phyloP scores from a whole-genome alignment of 805 yeast genomes.

The Wickerhamiella siamensis region DNA sequence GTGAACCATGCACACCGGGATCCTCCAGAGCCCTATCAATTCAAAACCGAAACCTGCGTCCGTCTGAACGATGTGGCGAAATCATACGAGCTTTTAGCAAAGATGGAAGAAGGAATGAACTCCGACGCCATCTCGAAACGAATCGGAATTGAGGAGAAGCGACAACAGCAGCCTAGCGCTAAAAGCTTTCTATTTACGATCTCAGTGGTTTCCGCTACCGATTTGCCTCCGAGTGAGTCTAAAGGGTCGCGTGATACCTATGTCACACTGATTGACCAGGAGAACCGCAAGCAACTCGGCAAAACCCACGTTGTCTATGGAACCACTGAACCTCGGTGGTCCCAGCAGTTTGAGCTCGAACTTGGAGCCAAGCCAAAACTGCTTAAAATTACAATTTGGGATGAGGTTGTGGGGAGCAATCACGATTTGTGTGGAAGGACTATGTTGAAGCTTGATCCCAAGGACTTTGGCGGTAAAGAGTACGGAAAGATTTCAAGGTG shows the following conservation, averaged over 20 bases:
- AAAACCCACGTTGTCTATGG: conserved; percentile 52
- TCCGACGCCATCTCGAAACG: conserved; percentile 37
- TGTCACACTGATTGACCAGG: conserved; percentile 47
- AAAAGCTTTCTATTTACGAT: conserved; percentile 38
- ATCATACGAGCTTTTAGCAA: conserved; percentile 18
- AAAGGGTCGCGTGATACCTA: conserved; percentile 41
- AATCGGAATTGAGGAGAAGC: conserved; percentile 19
- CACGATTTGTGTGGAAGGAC: conserved; percentile 58
- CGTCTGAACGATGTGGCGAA: conserved; percentile 49
- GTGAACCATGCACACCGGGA: conserved; percentile 10
- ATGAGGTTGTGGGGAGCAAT: conserved; percentile 35
- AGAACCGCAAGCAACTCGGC: conserved; percentile 41
- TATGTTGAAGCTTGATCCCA: conserved; percentile 44
- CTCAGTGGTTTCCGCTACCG: conserved; percentile 48
- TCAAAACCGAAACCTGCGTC: conserved; percentile 51
- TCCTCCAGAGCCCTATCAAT: conserved; percentile 40
- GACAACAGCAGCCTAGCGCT: background rate
- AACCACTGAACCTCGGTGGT: conserved; percentile 66
- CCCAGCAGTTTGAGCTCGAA: conserved; percentile 61
- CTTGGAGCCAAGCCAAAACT: conserved; percentile 32
- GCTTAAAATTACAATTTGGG: conserved; percentile 57
- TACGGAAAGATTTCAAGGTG: conserved; percentile 53
- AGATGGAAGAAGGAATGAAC: conserved; percentile 32
- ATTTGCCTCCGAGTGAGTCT: conserved; percentile 34
- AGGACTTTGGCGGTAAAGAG: conserved; percentile 35